phyloP scores from a whole-genome alignment of 129 eudicot genomes.

The Silybum marianum region DNA sequence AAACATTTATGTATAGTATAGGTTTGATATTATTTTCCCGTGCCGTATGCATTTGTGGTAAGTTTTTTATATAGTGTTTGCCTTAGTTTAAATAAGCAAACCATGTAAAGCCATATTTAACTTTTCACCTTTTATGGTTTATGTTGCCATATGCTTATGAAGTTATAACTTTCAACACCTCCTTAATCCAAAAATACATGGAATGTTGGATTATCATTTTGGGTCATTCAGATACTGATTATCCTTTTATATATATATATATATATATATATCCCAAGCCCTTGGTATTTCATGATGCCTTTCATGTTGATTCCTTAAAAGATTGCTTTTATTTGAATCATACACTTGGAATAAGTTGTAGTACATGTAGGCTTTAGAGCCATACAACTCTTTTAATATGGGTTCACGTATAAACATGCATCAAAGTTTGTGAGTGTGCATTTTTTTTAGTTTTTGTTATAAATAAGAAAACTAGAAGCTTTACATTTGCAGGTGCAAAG shows the following conservation, averaged over 20 bases:
- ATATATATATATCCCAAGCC: too few relatives aligned
- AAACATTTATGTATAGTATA: neutral
- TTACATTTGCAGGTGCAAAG: slow-evolving; percentile 63
- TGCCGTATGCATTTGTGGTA: neutral
- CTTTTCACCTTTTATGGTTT: neutral
- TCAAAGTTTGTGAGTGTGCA: neutral
- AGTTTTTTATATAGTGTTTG: neutral
- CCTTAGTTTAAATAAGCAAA: neutral
- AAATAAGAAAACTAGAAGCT: slow-evolving; percentile 25
- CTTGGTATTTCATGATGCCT: neutral
- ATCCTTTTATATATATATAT: neutral
- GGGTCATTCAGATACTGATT: neutral
- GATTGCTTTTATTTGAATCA: neutral
- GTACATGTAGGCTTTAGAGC: neutral
- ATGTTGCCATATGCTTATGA: neutral
- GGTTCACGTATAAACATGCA: neutral
- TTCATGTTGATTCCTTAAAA: neutral
- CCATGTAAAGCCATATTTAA: neutral
- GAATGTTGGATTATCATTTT: neutral
- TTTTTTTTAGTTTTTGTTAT: neutral
- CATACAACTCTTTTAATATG: neutral
- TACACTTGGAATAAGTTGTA: neutral
- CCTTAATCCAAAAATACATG: neutral
- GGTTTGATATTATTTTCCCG: neutral
- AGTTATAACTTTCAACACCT: neutral